Evolutionary conservation across 495 filamentous ascomycete species (phyloP).

Genomic region (Mytilinidion resinicola): DNA sequence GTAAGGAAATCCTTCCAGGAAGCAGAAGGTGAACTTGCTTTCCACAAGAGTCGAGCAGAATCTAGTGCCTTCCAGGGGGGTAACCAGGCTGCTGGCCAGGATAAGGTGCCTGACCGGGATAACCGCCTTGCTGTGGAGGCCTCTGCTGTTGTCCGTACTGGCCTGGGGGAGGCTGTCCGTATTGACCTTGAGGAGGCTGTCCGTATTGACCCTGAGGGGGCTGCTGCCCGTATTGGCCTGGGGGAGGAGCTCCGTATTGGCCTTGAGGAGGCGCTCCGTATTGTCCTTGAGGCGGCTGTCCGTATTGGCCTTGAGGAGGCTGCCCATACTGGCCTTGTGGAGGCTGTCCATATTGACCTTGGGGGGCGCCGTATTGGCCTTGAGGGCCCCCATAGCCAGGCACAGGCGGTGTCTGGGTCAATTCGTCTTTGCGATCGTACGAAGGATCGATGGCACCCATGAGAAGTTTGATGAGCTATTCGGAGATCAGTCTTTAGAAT

Average conservation of each 20-base stretch:
- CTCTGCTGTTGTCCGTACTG: slow-evolving; percentile 12
- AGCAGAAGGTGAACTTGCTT: too few relatives aligned
- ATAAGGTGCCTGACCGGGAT: slow-evolving; percentile 1
- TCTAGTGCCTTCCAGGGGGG: background rate
- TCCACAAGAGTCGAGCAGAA: too few relatives aligned
- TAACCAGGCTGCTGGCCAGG: background rate
- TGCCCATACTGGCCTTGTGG: slow-evolving; percentile 33
- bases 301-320: slow-evolving; percentile 27
- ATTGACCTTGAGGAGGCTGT: background rate
- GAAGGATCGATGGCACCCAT: slow-evolving; percentile 62
- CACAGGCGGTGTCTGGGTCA: slow-evolving; percentile 28
- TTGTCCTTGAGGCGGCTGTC: slow-evolving; percentile 10
- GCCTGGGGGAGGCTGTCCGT: slow-evolving; percentile 16
- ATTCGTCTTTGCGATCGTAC: slow-evolving; percentile 62
- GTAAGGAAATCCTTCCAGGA: too few relatives aligned
- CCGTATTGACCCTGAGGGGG: background rate
- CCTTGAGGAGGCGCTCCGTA: slow-evolving; percentile 2
- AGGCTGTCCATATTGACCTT: slow-evolving; percentile 32
- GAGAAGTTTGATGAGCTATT: slow-evolving; percentile 59
- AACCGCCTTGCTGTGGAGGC: slow-evolving; percentile 23
- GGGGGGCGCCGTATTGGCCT: slow-evolving; percentile 29
- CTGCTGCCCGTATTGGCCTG: background rate
- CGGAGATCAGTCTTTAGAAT: slow-evolving; percentile 2
- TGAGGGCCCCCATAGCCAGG: slow-evolving; percentile 3
- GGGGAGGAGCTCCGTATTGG: slow-evolving; percentile 8